A percentile compares a stretch with the other conserved stretches of the same genome.
phyloP scores from a whole-genome alignment of 306 rosid species.

The Lupinus albus region DNA sequence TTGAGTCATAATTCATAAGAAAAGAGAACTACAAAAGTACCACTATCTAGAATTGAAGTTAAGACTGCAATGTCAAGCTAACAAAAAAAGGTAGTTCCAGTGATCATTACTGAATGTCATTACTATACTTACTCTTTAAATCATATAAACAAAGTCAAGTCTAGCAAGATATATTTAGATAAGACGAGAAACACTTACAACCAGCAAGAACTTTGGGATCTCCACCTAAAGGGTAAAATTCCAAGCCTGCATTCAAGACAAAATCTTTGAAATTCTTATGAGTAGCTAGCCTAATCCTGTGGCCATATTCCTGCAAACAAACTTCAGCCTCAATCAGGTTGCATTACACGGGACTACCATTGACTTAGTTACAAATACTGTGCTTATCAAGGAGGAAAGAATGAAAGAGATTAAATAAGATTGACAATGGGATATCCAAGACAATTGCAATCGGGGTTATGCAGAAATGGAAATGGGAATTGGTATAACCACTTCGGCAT shows the following conservation, averaged over 20 bases:
- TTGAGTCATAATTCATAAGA: slow-evolving; percentile 33
- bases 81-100: slow-evolving; percentile 4
- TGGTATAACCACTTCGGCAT: no score
- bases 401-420: neutral
- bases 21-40: slow-evolving; percentile 31
- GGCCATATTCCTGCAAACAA: slow-evolving; percentile 79
- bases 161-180: slow-evolving; percentile 26
- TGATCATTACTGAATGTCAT: neutral
- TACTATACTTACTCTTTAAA: slow-evolving; percentile 16
- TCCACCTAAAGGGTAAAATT: slow-evolving; percentile 91
- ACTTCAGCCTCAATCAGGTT: slow-evolving; percentile 37
- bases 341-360: slow-evolving; percentile 28
- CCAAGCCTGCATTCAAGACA: slow-evolving; percentile 81
- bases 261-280: slow-evolving; percentile 93
- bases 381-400: slow-evolving; percentile 28
- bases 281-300: slow-evolving; percentile 90
- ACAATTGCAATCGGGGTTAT: no score
- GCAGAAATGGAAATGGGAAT: no score
- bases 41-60: slow-evolving; percentile 18
- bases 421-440: no score
- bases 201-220: slow-evolving; percentile 98
- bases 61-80: slow-evolving; percentile 16
- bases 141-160: slow-evolving; percentile 22
- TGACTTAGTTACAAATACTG: slow-evolving; percentile 11
- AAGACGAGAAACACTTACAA: slow-evolving; percentile 65